Evolutionary conservation across 352 stramenopile genomes (phyloP).

Genomic region (Globisporangium nodosum): DNA sequence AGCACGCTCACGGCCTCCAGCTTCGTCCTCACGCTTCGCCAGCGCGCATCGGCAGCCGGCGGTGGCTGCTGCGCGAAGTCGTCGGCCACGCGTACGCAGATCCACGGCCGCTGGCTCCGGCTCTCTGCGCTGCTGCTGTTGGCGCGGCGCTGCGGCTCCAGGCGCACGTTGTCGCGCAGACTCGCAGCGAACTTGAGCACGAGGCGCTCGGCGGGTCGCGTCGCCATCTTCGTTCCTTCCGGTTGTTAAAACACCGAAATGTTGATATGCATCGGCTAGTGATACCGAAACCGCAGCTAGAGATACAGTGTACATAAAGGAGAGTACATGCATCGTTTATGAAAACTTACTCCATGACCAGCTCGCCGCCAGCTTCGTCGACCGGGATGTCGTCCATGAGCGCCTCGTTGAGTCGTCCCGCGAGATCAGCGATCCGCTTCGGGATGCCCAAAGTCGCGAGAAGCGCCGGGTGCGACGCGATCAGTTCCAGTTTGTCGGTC

Average conservation of each 20-base stretch:
- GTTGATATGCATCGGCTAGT: too few relatives aligned
- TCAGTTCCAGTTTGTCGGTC: slow-evolving; percentile 65
- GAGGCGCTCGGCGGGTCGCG: slow-evolving; percentile 11
- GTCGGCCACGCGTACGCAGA: slow-evolving; percentile 13
- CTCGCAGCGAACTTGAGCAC: slow-evolving; percentile 14
- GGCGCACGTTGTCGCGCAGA: slow-evolving; percentile 14
- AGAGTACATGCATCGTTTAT: too few relatives aligned
- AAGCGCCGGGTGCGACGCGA: slow-evolving; percentile 64
- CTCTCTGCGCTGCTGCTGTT: background rate
- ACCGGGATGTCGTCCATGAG: slow-evolving; percentile 61
- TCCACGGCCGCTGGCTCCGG: slow-evolving; percentile 4
- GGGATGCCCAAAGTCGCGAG: slow-evolving; percentile 55
- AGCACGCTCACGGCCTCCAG: slow-evolving; percentile 26
- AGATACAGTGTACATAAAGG: too few relatives aligned
- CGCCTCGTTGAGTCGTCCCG: slow-evolving; percentile 56
- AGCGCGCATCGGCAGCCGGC: background rate
- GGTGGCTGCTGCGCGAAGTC: background rate
- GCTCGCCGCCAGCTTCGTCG: slow-evolving; percentile 17
- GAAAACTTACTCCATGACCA: slow-evolving; percentile 20
- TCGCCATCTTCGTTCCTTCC: slow-evolving; percentile 2
- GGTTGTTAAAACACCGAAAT: too few relatives aligned
- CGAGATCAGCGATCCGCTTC: slow-evolving; percentile 66
- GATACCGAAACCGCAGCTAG: too few relatives aligned
- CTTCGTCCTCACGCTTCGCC: background rate
- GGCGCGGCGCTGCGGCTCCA: slow-evolving; percentile 5